A percentile compares a stretch with the other conserved stretches of the same genome.
These are phyloP conservation scores for Septoria petroselini DNA, from an alignment of 2,329 filamentous ascomycete species.

Conservation along the genomic window DNA sequence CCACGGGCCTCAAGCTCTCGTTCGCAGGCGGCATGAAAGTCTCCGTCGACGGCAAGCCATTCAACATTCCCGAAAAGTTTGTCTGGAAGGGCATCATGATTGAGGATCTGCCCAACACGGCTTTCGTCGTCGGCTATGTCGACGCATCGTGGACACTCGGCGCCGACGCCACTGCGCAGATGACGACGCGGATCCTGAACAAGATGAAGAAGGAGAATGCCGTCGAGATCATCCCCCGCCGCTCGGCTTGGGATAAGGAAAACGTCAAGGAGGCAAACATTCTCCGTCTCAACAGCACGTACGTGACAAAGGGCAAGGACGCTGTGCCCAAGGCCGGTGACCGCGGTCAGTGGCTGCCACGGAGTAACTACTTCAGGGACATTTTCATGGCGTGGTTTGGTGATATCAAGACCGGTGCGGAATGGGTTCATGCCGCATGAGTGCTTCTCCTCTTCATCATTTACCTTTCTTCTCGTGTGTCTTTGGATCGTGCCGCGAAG, in stretches of 20 bases:
- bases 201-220: constrained; percentile 48
- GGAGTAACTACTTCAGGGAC: constrained; percentile 47
- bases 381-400: constrained; percentile 44
- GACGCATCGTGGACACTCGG: constrained; percentile 60
- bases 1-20: constrained; percentile 59
- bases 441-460: neutral
- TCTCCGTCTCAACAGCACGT: constrained; percentile 51
- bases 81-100: constrained; percentile 62
- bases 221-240: constrained; percentile 45
- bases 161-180: constrained; percentile 52
- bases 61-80: constrained; percentile 52
- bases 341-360: constrained; percentile 44
- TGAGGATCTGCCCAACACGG: constrained; percentile 59
- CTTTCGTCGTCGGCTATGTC: constrained; percentile 59
- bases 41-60: constrained; percentile 49
- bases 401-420: constrained; percentile 43
- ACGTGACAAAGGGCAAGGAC: constrained; percentile 45
- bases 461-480: too few relatives aligned
- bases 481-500: neutral
- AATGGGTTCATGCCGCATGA: constrained; percentile 33
- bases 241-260: constrained; percentile 39
- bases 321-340: constrained; percentile 50
- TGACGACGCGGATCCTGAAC: constrained; percentile 52
- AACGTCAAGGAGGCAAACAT: constrained; percentile 42
- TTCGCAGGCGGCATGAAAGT: constrained; percentile 52